Percentiles rank a stretch among this genome's conserved stretches.
phyloP scores from a whole-genome alignment of 306 rosid species.

The Sindora glabra region DNA sequence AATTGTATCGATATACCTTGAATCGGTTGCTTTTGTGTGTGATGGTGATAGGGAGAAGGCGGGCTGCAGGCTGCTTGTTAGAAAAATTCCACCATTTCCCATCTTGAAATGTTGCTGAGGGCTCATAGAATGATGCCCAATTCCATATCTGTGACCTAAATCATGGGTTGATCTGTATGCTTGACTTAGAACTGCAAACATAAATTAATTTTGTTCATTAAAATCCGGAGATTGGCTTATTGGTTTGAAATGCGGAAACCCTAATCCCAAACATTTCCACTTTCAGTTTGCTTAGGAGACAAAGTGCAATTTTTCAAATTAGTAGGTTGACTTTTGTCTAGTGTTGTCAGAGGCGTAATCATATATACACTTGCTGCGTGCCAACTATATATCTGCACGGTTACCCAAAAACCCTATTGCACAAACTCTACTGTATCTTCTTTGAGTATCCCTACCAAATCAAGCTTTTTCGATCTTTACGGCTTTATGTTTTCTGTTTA shows the following conservation, averaged over 20 bases:
- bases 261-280: not conserved
- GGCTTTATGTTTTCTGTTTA: too few species aligned
- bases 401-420: too few species aligned
- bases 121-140: constrained; percentile 13
- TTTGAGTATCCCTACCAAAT: too few species aligned
- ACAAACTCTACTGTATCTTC: too few species aligned
- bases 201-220: not conserved
- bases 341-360: too few species aligned
- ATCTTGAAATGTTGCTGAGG: constrained; percentile 39
- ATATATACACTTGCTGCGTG: too few species aligned
- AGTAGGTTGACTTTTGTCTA: too few species aligned
- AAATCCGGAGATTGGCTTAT: not conserved
- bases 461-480: too few species aligned
- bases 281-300: too few species aligned
- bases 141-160: constrained; percentile 11
- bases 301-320: too few species aligned
- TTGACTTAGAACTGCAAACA: constrained; percentile 27
- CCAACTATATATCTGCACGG: too few species aligned
- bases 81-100: constrained; percentile 52
- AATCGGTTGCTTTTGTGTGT: constrained; percentile 17
- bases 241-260: not conserved
- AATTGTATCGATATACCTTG: constrained; percentile 27
- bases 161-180: constrained; percentile 14
- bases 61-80: constrained; percentile 19
- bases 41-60: constrained; percentile 17